phyloP scores from a whole-genome alignment of 371 early-diverging fungal genomes.

The Syncephalis plumigaleata region DNA sequence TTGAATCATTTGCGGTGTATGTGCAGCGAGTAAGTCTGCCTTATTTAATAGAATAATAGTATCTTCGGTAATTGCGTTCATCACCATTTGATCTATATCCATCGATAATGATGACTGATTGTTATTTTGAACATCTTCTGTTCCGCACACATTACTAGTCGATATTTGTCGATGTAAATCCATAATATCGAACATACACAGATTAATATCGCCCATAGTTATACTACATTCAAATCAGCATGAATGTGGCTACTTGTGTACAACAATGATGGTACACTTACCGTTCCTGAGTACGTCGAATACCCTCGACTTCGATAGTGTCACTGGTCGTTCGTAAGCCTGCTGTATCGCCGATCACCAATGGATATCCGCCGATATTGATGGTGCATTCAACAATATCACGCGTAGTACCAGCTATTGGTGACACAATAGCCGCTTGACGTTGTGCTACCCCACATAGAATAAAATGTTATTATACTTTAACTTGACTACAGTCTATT shows the following conservation, averaged over 20 bases:
- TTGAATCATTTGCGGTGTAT: constrained; percentile 1
- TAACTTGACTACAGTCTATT: not conserved
- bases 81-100: constrained; percentile 21
- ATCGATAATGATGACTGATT: too few species aligned
- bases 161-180: constrained; percentile 1
- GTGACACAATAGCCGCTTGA: constrained; percentile 66
- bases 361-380: constrained; percentile 58
- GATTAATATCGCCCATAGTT: constrained; percentile 22
- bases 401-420: constrained; percentile 63
- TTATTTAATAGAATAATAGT: constrained; percentile 55
- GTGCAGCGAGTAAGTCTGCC: constrained; percentile 19
- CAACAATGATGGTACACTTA: too few species aligned
- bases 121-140: too few species aligned
- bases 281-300: constrained; percentile 29
- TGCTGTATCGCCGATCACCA: constrained; percentile 60
- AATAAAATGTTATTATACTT: not conserved
- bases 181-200: constrained; percentile 21
- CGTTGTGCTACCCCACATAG: constrained; percentile 27
- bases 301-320: constrained; percentile 53
- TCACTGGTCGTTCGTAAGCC: constrained; percentile 48
- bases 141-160: too few species aligned
- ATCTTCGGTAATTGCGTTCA: constrained; percentile 23
- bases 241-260: too few species aligned
- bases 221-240: not conserved
- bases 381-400: constrained; percentile 58